Evolutionary conservation across 495 filamentous ascomycete genomes (phyloP), one percentile per base, ranked within the genome.

Genomic region (Amniculicola lignicola): DNA sequence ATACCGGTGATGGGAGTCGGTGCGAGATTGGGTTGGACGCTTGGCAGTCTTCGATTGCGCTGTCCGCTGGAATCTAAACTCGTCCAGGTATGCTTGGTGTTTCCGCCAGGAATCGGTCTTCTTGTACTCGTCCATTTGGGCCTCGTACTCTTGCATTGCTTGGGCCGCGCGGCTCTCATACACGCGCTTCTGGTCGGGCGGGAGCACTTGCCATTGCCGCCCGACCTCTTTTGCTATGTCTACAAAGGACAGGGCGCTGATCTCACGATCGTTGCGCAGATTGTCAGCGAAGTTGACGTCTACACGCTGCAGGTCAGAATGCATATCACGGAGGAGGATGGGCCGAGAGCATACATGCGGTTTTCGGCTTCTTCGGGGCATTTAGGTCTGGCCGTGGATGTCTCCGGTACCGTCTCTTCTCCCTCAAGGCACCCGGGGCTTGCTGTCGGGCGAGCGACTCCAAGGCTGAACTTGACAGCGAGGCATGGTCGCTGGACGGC

Each of bases 261-360:
- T 57, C 6, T 22, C 52, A 14, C 56, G 57, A n/a, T 61, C 50
- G 7, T 42, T 44, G n/a, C 66, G 63, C 7, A 66, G 53, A 25
- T 69, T 39, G 44, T 69, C 66, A 0, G 66, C 56, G 46, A 69
- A 69, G 33, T 66, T 64, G 2, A 69, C 66, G 40, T 69, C 67
- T 65, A 29, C n/a, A 21, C n/a, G 28, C 18, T 14, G 48, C 51
- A 16, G 56, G 44, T n/a, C 23, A 10, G n/a, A 47, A 4, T 9
- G n/a, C 7, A 28, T 14, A 16, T 19, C 23, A 9, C 15, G 11
- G n/a, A 29, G 12, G 18, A 25, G n/a, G n/a, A 28, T 19, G 23
- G n/a, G n/a, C 21, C n/a, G n/a, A n/a, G n/a, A 7, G 22, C 45
- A 28, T 46, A 64, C 61, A 64, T 18, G 59, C 66, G 21, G 66